These are phyloP conservation scores for Parathielavia appendiculata DNA, from an alignment of 495 filamentous ascomycete genomes.

Conservation along the genomic window DNA sequence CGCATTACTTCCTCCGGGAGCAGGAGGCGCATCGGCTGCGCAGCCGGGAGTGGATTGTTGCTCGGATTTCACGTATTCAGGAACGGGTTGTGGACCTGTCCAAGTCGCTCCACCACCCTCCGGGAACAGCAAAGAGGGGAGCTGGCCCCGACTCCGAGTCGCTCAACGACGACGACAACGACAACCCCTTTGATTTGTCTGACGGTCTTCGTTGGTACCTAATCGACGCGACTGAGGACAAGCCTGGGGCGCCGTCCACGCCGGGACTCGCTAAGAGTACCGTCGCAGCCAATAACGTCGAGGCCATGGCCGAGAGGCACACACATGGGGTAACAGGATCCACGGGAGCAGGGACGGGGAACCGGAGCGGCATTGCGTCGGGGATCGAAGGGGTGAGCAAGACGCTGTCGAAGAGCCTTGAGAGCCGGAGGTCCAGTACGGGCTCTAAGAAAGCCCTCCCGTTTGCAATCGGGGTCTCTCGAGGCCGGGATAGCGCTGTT, in stretches of 20 bases:
- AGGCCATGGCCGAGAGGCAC: conserved; percentile 58
- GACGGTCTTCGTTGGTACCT: conserved; percentile 96
- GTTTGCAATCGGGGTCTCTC: conserved; percentile 38
- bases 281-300: conserved; percentile 81
- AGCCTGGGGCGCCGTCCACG: conserved; percentile 86
- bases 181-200: conserved; percentile 95
- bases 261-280: conserved; percentile 85
- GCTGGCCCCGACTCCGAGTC: conserved; percentile 36
- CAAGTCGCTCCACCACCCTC: conserved; percentile 48
- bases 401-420: conserved; percentile 77
- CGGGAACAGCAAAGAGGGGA: conserved; percentile 12
- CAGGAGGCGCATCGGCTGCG: conserved; percentile 81
- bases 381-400: conserved; percentile 66
- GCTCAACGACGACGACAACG: conserved; percentile 64
- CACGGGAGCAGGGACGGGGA: conserved; percentile 45
- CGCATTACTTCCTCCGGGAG: conserved; percentile 94
- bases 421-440: conserved; percentile 82
- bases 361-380: conserved; percentile 34
- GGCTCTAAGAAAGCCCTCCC: conserved; percentile 64
- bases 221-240: conserved; percentile 88
- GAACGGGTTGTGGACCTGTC: conserved; percentile 91
- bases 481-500: conserved; percentile 39
- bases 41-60: conserved; percentile 85
- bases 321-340: conserved; percentile 48
- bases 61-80: conserved; percentile 86